Evolutionary conservation across 2,329 filamentous ascomycete genomes (phyloP), one percentile per base, ranked within the genome.

Genomic region (Coniella vitis): DNA sequence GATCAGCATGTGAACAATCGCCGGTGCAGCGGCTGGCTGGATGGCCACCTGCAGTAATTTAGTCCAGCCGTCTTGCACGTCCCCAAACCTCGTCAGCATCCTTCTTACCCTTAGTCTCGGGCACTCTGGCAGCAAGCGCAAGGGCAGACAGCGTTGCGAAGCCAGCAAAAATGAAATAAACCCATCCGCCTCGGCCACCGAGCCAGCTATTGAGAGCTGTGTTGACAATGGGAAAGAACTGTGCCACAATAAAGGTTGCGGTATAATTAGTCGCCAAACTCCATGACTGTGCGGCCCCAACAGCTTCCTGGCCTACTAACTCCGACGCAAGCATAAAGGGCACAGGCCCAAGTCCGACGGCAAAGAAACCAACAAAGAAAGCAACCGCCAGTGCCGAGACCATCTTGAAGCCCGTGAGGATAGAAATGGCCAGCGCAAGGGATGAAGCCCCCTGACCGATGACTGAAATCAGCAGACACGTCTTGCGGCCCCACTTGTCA

Each of bases 281-380:
- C 78, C 90, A 94, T 50, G 86, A 90, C 65, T 98, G 93, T 0
- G 89, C 86, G 0, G 91, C 89, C 1, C 91, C 90, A 0, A 96
- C 90, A 0, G 91, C 93, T 63, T 95, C 89, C 12, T 89, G 84
- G 0, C 84, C 86, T 1, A 97, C 93, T 3, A 97, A 78, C 66
- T 97, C 93, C 1, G 87, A 90, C 0, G 90, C 85, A 40, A 98
- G 76, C 56, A 97, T 94, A 65, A 97, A 98, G 0, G 93, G 93
- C 1, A 98, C 88, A 0, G 93, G 93, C 0, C 93, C 93, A 0
- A 98, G 76, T 0, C 93, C 93, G 13, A 95, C 78, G 0, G 87
- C 93, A 58, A 96, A 98, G 61, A 86, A 89, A 4, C 81, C 84
- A 2, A 97, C 93, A 60, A 97, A 98, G 21, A 85, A 69, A 10